Evolutionary conservation across 129 eudicot genomes (phyloP), one percentile per base, ranked within the genome.

Genomic region (Oenanthe sinensis): DNA sequence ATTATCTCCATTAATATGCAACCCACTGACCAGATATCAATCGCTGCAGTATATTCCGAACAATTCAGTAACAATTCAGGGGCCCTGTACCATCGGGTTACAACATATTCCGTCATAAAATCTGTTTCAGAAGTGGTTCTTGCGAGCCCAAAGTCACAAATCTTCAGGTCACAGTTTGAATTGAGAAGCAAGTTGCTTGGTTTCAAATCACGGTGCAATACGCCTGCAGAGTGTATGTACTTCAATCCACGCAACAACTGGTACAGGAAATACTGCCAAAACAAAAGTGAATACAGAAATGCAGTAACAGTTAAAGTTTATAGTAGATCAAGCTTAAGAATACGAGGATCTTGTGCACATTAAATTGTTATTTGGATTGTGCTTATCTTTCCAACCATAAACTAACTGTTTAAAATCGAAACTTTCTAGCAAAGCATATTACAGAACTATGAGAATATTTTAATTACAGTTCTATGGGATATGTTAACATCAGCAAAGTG

Each of bases 21-120:
- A 46, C 98, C 98, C 75, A 93, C 98, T 24, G 98, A 91, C 98
- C 98, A 93, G 73, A 91, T 91, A 84, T 93, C 97, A 52, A 93
- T 91, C 40, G 98, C 98, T 47, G 98, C 92, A 75, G 98, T 93
- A 80, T 93, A 93, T 83, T 91, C 97, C 6, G 98, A 87, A 80
- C 98, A 93, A 73, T 91, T 93, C 26, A 93, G 91, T 69, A 93
- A 78, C 78, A 93, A 85, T 77, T 93, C 98, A 49, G 98, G 98
- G 42, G 98, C 98, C 69, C 98, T 86, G 69, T 93, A 91, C 98
- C 98, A 93, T 74, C 98, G 86, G 1, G 98, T 93, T 40, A 93
- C 98, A 65, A 93, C 98, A 80, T 93, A 93, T 79, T 93, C 98
- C 0, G 98, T 93, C 98, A 93, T 93, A 77, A 87, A 86, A 86